These are phyloP conservation scores for Lepidium campestre DNA, from an alignment of 441 rosid genomes.

Conservation along the genomic window DNA sequence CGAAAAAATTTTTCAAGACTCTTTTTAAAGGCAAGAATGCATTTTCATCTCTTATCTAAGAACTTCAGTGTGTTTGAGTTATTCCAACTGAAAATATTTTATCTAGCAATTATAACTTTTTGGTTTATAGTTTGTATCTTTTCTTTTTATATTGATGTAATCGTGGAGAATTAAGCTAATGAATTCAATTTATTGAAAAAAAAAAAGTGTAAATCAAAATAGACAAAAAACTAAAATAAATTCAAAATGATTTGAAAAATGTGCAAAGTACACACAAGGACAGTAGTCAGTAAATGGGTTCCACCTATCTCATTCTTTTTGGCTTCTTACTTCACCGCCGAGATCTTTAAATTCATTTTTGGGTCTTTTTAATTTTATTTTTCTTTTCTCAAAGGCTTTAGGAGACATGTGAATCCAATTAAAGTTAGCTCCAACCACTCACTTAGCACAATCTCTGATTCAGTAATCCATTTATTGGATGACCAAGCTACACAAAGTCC, in stretches of 20 bases:
- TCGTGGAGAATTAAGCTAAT: too few species aligned
- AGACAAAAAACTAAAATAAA: neutral
- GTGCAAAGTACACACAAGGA: conserved; percentile 9
- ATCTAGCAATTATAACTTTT: too few species aligned
- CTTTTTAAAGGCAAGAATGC: too few species aligned
- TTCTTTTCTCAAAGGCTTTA: neutral
- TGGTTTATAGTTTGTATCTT: too few species aligned
- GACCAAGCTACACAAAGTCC: too few species aligned
- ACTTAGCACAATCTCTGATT: neutral
- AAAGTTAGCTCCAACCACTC: conserved; percentile 7
- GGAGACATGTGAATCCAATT: neutral
- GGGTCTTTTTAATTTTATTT: neutral
- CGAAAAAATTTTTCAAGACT: too few species aligned
- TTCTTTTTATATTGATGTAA: too few species aligned
- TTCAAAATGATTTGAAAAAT: neutral
- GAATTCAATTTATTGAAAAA: too few species aligned
- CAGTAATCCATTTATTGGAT: neutral
- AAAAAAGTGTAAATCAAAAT: neutral
- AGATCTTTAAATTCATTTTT: neutral
- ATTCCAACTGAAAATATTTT: too few species aligned
- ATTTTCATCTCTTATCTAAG: too few species aligned
- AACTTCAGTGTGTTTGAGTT: too few species aligned
- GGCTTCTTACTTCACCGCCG: conserved; percentile 8
- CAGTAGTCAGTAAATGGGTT: neutral
- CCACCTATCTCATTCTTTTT: conserved; percentile 1